These are phyloP conservation scores for Rosa hybrid DNA, from an alignment of 331 rosid species.

Conservation along the genomic window DNA sequence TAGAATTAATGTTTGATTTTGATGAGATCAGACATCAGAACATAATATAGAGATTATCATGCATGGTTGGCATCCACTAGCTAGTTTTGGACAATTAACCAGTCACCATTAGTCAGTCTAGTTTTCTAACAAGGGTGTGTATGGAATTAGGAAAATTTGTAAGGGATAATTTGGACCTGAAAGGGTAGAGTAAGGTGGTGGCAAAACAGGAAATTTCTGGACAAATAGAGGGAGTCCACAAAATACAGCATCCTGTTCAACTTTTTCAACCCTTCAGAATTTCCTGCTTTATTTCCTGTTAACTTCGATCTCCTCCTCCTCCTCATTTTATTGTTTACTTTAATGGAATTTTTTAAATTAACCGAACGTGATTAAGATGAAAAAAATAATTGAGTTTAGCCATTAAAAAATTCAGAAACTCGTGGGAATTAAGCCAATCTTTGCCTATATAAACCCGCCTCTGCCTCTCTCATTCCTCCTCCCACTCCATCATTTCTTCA, in stretches of 20 bases:
- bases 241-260: constrained; percentile 14
- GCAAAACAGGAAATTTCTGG: constrained; percentile 26
- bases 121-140: background rate
- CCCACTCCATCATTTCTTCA: constrained; percentile 39
- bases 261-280: background rate
- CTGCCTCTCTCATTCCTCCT: constrained; percentile 45
- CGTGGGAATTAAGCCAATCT: constrained; percentile 26
- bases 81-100: background rate
- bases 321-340: background rate
- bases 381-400: constrained; percentile 12
- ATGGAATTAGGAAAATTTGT: background rate
- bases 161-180: background rate
- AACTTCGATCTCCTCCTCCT: background rate
- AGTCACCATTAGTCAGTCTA: background rate
- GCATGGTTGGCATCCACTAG: constrained; percentile 11
- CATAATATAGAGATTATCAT: background rate
- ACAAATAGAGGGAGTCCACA: constrained; percentile 13
- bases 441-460: constrained; percentile 58
- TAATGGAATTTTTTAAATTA: background rate
- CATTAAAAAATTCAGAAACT: constrained; percentile 9
- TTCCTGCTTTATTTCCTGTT: background rate
- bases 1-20: background rate
- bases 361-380: constrained; percentile 11
- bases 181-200: background rate
- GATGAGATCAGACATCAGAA: background rate